A percentile compares a stretch with the other conserved stretches of the same genome.
These are phyloP conservation scores for Rosa chinensis DNA, from an alignment of 306 rosid genomes.

Conservation along the genomic window DNA sequence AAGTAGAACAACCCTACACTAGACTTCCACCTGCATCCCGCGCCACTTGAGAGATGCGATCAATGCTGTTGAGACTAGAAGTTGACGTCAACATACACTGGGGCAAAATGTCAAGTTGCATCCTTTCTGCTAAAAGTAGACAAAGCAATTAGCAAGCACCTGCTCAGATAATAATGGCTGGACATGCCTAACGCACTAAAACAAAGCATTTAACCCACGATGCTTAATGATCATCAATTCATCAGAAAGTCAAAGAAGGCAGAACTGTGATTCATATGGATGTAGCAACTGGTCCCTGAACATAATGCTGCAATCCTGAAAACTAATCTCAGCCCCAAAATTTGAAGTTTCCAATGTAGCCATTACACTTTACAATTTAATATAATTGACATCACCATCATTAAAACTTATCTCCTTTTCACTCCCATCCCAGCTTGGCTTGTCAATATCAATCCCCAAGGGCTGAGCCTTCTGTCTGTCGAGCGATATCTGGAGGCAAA, in stretches of 20 bases:
- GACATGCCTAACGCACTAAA: background rate
- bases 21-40: background rate
- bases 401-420: background rate
- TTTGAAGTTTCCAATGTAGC: background rate
- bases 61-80: background rate
- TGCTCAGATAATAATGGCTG: background rate
- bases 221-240: background rate
- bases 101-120: background rate
- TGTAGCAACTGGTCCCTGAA: background rate
- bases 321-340: background rate
- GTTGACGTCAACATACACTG: background rate
- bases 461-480: slow-evolving; percentile 35
- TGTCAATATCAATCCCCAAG: slow-evolving; percentile 34
- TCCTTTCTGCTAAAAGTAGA: background rate
- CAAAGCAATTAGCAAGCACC: background rate
- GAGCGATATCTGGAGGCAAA: slow-evolving; percentile 34
- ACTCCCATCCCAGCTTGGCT: slow-evolving; percentile 14
- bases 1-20: background rate
- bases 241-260: background rate
- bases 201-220: background rate
- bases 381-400: background rate
- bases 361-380: background rate
- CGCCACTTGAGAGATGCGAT: background rate
- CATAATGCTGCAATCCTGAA: background rate
- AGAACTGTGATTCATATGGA: background rate